phyloP scores from a whole-genome alignment of 176 grass and related monocot genomes.

The Eleusine coracana region DNA sequence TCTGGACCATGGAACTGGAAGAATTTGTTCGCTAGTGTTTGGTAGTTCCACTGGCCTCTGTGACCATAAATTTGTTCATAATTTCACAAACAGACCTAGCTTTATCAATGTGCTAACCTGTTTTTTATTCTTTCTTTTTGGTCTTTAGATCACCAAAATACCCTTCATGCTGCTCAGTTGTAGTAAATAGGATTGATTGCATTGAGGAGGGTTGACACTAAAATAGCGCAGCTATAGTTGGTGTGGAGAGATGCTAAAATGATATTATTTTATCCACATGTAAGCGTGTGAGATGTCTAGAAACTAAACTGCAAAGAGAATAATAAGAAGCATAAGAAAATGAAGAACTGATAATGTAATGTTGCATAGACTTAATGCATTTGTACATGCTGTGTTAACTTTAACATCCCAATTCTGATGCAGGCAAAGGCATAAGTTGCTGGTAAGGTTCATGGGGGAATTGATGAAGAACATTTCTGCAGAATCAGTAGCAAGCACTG shows the following conservation, averaged over 20 bases:
- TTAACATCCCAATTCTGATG: conserved; percentile 37
- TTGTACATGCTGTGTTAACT: not conserved
- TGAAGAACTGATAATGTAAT: not conserved
- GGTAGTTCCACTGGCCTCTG: not conserved
- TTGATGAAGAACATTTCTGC: conserved; percentile 37
- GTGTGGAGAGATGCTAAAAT: not conserved
- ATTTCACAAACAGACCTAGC: not conserved
- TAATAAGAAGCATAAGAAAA: no score
- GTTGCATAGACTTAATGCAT: not conserved
- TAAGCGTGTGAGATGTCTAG: no score
- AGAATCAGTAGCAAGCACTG: conserved; percentile 50
- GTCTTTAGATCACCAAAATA: not conserved
- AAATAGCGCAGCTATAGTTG: not conserved
- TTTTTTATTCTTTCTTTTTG: not conserved
- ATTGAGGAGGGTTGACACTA: not conserved
- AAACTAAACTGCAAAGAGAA: not conserved
- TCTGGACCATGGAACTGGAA: not conserved
- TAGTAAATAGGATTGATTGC: conserved; percentile 20
- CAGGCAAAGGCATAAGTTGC: conserved; percentile 54
- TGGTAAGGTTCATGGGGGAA: conserved; percentile 5
- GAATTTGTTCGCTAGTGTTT: not conserved
- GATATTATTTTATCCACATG: not conserved
- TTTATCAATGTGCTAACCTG: not conserved
- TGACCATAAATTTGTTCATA: not conserved
- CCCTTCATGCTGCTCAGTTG: not conserved